Evolutionary conservation across 2,329 filamentous ascomycete species (phyloP), one percentile per base, ranked within the genome.

Genomic region (Corniculantispora saksenae): DNA sequence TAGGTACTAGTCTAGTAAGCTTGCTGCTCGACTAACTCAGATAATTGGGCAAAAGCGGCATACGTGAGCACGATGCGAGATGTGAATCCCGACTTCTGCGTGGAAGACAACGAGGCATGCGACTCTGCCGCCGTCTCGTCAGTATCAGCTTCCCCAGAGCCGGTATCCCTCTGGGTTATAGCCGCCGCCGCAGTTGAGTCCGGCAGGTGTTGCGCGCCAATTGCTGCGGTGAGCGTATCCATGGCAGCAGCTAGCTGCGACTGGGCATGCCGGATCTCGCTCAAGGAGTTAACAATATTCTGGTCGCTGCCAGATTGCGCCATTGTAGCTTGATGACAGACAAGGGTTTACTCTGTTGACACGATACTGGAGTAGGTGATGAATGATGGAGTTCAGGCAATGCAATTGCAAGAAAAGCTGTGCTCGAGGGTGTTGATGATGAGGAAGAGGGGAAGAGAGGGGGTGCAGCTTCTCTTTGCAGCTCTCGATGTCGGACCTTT

Each of bases 1-100:
- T 98, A 97, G 7, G 94, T 97, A 59, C 85, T 87, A 51, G 15
- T 48, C 38, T 47, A 38, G 35, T 64, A 15, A 60, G 50, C 47
- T 43, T 53, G 9, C 17, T 48, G 3, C 40, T 25, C 23, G 25
- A 32, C 32, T n/a, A 21, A 53, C 3, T 6, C 7, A 29, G 3
- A n/a, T 50, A 21, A 35, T 13, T 47, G 27, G 19, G 3, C 54
- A 35, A 35, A n/a, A 25, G 10, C 19, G 27, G 29, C 57, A 45
- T 48, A 84, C 83, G 84, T 86, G 67, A 86, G 78, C 67, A 86
- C 79, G 66, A 86, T 86, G 23, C 84, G 82, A 61, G 83, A 85
- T 12, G 83, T 82, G 67, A 85, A 81, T 4, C 76, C 78, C 6
- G 82, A 77, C 66, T 81, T 81, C 68, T 80, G 76, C 21, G 71